Evolutionary conservation across 768 basidiomycete genomes (phyloP), one percentile per base, ranked within the genome.

Genomic region (Tylopilus vinaceipallidus): DNA sequence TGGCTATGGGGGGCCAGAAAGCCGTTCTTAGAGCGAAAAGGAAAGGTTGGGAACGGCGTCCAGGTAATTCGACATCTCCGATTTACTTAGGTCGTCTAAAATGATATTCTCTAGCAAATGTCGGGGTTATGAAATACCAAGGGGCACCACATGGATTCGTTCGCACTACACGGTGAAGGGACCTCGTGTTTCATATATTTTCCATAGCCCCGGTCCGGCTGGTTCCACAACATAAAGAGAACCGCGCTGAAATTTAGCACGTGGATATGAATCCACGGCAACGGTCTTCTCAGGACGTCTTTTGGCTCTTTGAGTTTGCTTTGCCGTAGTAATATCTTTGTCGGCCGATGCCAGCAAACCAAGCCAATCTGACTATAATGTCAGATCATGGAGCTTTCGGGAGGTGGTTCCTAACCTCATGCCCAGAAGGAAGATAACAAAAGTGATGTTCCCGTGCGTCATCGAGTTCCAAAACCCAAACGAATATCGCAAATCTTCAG

Each of bases 361-460:
- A 83, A 13, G 79, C 73, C 27, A 77, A 53, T 55, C 82, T 83
- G 59, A 37, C 4, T 14, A 35, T 33, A 23, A 22, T 35, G 39
- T 61, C 20, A 51, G 34, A 45, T 24, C 35, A 16, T 26, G 37
- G 36, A 49, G 56, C 37, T 9, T 36, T 23, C 12, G 12, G 47
- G 27, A 37, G 41, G 39, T 19, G 17, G 11, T 42, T 12, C 2
- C 49, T 53, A 61, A 86, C 86, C 87, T 77, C 55, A 75, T 74
- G 34, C 71, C 41, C 45, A 84, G 74, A 32, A 91, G 71, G 22
- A 82, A 67, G 26, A 83, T 44, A 20, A 79, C 77, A 49, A 82
- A 70, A 3, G 86, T 82, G 60, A 89, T 83, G 59, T 90, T 91
- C 29, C 88, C 88, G 56, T 90, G 88, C 0, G 82, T 86, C 74